Conservation (phyloP, 441 rosid genomes). For the Populus tomentosa region DNA sequence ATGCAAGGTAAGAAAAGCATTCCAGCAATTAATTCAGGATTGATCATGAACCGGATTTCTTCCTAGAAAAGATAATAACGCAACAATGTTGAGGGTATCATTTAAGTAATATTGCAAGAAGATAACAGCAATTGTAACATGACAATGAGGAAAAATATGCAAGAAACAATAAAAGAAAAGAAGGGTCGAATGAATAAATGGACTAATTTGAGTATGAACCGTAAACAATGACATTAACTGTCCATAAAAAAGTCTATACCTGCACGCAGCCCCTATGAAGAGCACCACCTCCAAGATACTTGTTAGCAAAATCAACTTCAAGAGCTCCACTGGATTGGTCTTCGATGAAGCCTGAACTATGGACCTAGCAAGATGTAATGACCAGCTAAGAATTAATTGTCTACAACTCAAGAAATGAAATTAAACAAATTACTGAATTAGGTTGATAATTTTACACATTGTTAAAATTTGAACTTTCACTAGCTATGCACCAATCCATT, state of each 20-base stretch:
- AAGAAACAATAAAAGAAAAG: background rate
- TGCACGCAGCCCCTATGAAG: constrained; percentile 85
- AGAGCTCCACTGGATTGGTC: constrained; percentile 61
- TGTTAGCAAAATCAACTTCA: constrained; percentile 92
- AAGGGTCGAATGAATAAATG: background rate
- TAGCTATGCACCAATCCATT: background rate
- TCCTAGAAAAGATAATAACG: constrained; percentile 45
- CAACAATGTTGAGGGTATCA: constrained; percentile 1
- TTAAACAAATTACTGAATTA: background rate
- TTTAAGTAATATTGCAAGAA: constrained; percentile 4
- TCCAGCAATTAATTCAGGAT: constrained; percentile 88
- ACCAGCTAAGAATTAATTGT: background rate
- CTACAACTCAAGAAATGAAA: background rate
- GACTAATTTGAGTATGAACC: background rate
- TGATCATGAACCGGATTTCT: constrained; percentile 96
- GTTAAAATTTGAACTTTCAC: background rate
- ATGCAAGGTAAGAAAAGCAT: constrained; percentile 90
- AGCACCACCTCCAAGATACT: constrained; percentile 90
- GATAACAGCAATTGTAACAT: constrained; percentile 1
- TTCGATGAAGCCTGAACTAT: constrained; percentile 64
- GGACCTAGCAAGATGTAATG: constrained; percentile 43
- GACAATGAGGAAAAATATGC: constrained; percentile 11
- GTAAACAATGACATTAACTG: background rate
- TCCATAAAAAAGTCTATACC: constrained; percentile 31
- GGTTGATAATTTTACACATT: background rate